Base-by-base conservation (phyloP, 805 yeast genomes). In the Schwanniomyces vanrijiae region DNA sequence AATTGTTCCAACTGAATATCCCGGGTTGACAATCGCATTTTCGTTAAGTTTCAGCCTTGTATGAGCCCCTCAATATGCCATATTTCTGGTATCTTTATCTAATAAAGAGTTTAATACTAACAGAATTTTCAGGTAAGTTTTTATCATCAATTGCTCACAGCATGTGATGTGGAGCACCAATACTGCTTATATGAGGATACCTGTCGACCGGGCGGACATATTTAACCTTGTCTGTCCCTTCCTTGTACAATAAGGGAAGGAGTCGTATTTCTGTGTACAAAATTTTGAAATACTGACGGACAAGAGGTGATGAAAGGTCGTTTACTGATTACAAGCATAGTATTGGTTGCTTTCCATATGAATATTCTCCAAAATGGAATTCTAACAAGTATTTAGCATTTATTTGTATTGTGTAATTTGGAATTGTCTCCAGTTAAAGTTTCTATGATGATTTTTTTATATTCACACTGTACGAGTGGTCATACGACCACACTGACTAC, bases 31-130 rank as follows among this genome's bases (percentile, higher is more conserved):
- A 73, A 71, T 60, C 54, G 75, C 75, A 70, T 64, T 63, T 42
- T 73, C 77, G 77, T 73, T 73, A 73, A 73, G 77, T 73, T 73
- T 73, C 77, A 73, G 77, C 77, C 77, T 73, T 73, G 77, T 73
- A 73, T 73, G 77, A 73, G 77, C 76, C 61, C 61, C 29, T 28
- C 37, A 42, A 31, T 19, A 25, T 44, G 19, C 13, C 40, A 16
- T 39, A 21, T 25, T 14, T 38, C 31, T 26, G 20, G 20, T 16
- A 14, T 3, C n/a, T 31, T 13, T 9, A 16, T 10, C 9, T 37
- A 19, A 26, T 21, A 42, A 18, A 35, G 28, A 34, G 24, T 37
- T 37, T 24, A 28, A 19, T 53, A 56, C 61, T 60, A 60, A 59
- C 61, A 47, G 28, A 9, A 40, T n/a, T 6, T 37, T 37, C 21